Evolutionary conservation across 2,329 filamentous ascomycete species (phyloP).

Genomic region (Microcera coccophila): DNA sequence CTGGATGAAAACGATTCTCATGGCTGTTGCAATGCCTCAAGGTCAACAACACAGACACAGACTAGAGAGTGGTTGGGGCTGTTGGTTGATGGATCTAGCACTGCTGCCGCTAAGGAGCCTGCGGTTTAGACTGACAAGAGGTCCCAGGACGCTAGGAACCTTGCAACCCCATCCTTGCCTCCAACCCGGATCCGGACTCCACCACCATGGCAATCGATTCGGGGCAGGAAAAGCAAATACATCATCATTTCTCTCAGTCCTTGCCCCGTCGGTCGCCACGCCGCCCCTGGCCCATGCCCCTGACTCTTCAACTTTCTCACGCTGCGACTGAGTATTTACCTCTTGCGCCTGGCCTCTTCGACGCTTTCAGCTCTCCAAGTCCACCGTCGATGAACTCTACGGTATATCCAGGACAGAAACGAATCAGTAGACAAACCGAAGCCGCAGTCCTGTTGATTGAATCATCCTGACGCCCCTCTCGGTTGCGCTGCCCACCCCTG

Average conservation of each 20-base stretch:
- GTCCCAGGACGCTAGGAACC: no score
- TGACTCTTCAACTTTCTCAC: slow-evolving; percentile 13
- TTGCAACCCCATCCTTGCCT: slow-evolving; percentile 27
- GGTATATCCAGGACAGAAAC: no score
- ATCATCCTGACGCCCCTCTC: not conserved
- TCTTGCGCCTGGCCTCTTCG: no score
- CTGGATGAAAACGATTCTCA: no score
- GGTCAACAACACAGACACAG: no score
- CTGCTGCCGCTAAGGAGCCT: slow-evolving; percentile 25
- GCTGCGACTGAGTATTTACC: no score
- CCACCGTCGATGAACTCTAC: no score
- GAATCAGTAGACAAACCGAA: no score
- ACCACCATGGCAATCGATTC: slow-evolving; percentile 31
- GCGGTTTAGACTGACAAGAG: slow-evolving; percentile 19
- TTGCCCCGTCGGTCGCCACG: slow-evolving; percentile 16
- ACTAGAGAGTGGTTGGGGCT: no score
- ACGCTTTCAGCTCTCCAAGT: no score
- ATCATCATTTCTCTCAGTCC: slow-evolving; percentile 24
- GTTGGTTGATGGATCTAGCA: slow-evolving; percentile 25
- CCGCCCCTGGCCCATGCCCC: slow-evolving; percentile 26
- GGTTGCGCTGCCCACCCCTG: slow-evolving; percentile 7
- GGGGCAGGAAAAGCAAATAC: slow-evolving; percentile 28
- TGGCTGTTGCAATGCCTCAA: no score
- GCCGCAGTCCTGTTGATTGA: no score
- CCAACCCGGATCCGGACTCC: slow-evolving; percentile 36